A percentile compares a stretch with the other conserved stretches of the same genome.
These are phyloP conservation scores for Neoascochyta sp. DNA, from an alignment of 2,329 filamentous ascomycete genomes.

Conservation along the genomic window DNA sequence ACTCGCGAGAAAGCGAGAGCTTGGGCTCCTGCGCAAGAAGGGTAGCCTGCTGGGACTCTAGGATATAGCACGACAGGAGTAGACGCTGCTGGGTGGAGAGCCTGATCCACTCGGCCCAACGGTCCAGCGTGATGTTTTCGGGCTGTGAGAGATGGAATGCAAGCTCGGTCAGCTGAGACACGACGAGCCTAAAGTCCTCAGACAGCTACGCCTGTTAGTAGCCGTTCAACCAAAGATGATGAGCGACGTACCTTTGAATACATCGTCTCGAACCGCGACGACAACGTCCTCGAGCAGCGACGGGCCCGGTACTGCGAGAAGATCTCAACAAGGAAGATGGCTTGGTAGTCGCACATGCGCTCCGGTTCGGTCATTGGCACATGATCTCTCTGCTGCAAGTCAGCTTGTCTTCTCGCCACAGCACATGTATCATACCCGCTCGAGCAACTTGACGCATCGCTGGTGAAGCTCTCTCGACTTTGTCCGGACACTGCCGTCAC, in stretches of 20 bases:
- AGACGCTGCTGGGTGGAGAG: slow-evolving; percentile 35
- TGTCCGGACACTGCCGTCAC: slow-evolving; percentile 30
- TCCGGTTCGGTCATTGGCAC: slow-evolving; percentile 23
- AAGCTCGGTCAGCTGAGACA: slow-evolving; percentile 15
- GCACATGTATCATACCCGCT: slow-evolving; percentile 21
- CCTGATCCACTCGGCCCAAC: slow-evolving; percentile 35
- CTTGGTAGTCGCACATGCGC: slow-evolving; percentile 43
- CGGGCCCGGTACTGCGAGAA: slow-evolving; percentile 43
- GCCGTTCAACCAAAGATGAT: too few relatives aligned
- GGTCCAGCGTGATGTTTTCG: slow-evolving; percentile 18
- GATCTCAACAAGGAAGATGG: slow-evolving; percentile 43
- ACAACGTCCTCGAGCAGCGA: slow-evolving; percentile 37
- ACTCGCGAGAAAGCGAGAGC: slow-evolving; percentile 14
- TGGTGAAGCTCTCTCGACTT: slow-evolving; percentile 42
- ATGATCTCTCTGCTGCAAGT: slow-evolving; percentile 24
- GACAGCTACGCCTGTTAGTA: slow-evolving; percentile 20
- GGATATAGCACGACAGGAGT: slow-evolving; percentile 41
- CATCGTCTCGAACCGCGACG: slow-evolving; percentile 37
- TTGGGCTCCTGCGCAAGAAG: slow-evolving; percentile 25
- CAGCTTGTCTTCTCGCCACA: slow-evolving; percentile 6
- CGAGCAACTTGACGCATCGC: slow-evolving; percentile 41
- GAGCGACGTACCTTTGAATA: slow-evolving; percentile 31
- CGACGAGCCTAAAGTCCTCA: slow-evolving; percentile 15
- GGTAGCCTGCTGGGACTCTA: slow-evolving; percentile 41
- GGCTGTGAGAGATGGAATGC: slow-evolving; percentile 13